Conservation (phyloP, 768 basidiomycete genomes). For the Multifurca ochricompacta region DNA sequence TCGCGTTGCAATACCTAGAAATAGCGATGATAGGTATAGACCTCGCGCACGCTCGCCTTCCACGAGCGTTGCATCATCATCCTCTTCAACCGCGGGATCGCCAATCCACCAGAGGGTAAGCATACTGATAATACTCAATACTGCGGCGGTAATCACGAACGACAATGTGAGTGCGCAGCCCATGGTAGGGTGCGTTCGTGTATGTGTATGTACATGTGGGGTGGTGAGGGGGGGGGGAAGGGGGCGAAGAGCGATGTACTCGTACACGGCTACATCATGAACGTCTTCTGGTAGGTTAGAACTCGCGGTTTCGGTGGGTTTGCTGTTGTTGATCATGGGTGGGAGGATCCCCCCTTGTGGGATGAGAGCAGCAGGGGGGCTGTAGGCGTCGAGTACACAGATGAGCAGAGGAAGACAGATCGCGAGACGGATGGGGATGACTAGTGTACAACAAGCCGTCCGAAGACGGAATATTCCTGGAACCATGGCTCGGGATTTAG, state of each 20-base stretch:
- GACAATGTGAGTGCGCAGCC: slow-evolving; percentile 10
- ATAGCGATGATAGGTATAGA: not conserved
- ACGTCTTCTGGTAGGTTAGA: not conserved
- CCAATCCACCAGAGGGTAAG: slow-evolving; percentile 2
- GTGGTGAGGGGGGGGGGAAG: not conserved
- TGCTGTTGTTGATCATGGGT: not conserved
- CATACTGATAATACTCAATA: slow-evolving; percentile 11
- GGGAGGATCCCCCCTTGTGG: not conserved
- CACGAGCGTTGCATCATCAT: slow-evolving; percentile 12
- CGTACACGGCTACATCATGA: not conserved
- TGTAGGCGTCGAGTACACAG: slow-evolving; percentile 16
- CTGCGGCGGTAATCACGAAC: slow-evolving; percentile 7
- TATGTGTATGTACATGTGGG: too few species aligned
- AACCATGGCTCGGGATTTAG: slow-evolving; percentile 2
- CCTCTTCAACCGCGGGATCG: not conserved
- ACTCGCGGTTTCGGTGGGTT: not conserved
- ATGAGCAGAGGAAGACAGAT: slow-evolving; percentile 19
- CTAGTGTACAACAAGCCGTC: slow-evolving; percentile 14
- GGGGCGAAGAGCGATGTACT: slow-evolving; percentile 2
- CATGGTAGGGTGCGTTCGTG: too few species aligned
- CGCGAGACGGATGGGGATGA: slow-evolving; percentile 18
- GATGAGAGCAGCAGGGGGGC: not conserved
- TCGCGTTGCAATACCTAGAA: slow-evolving; percentile 5
- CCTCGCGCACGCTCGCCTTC: not conserved
- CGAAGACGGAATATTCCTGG: slow-evolving; percentile 16